These are phyloP conservation scores for Eutrema salsugineum DNA, from an alignment of 441 rosid species.

Conservation along the genomic window DNA sequence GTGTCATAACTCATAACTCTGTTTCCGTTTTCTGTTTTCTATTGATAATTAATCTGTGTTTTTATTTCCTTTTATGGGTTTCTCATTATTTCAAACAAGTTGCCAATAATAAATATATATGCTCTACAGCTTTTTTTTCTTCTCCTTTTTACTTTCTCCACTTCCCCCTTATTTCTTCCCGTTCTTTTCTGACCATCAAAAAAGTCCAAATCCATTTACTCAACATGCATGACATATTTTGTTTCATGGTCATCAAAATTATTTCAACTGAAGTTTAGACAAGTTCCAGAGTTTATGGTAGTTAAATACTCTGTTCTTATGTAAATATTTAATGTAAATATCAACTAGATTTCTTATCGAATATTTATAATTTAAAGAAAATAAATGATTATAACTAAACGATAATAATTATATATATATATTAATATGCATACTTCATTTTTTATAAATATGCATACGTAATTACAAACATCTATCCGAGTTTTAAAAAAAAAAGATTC, in stretches of 20 bases:
- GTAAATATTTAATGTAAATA: not conserved
- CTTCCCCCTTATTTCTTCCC: not conserved
- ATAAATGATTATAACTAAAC: not conserved
- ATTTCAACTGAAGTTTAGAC: not conserved
- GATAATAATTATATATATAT: not conserved
- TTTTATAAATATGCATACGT: not conserved
- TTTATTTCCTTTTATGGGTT: slow-evolving; percentile 11
- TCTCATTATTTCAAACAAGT: slow-evolving; percentile 30
- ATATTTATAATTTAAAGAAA: not conserved
- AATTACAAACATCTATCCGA: not conserved
- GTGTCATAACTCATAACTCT: not conserved
- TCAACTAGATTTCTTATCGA: not conserved
- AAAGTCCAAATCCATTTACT: slow-evolving; percentile 10
- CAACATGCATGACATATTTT: not conserved
- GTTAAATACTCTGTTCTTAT: not conserved
- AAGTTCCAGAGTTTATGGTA: not conserved
- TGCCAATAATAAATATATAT: slow-evolving; percentile 5
- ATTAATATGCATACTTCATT: not conserved
- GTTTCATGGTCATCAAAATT: not conserved
- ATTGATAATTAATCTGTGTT: not conserved
- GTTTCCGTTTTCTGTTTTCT: slow-evolving; percentile 8
- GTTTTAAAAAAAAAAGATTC: too few relatives aligned
- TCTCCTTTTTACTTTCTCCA: slow-evolving; percentile 1
- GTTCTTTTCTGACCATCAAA: slow-evolving; percentile 16
- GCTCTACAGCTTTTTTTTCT: not conserved